Conservation (phyloP, 805 yeast genomes). For the Candida qinlingensis region DNA sequence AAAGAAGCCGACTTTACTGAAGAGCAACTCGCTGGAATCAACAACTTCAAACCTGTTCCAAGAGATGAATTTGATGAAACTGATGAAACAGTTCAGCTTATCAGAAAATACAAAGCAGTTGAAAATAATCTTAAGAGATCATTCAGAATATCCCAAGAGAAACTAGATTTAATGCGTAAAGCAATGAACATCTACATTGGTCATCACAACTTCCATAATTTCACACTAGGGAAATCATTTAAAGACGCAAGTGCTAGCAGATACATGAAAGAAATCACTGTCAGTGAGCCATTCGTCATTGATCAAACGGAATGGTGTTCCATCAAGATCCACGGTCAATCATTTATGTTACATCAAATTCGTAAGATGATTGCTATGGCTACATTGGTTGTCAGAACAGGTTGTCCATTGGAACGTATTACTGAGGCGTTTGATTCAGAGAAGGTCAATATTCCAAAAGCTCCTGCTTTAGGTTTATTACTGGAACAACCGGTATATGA, state of each 20-base stretch:
- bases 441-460: slow-evolving; percentile 89
- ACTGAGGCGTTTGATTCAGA: slow-evolving; percentile 67
- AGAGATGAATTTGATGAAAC: slow-evolving; percentile 35
- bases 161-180: slow-evolving; percentile 57
- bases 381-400: slow-evolving; percentile 75
- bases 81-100: slow-evolving; percentile 31
- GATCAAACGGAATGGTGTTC: slow-evolving; percentile 96
- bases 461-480: slow-evolving; percentile 90
- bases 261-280: slow-evolving; percentile 72
- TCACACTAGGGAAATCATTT: slow-evolving; percentile 74
- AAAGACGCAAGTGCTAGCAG: slow-evolving; percentile 83
- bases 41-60: slow-evolving; percentile 30
- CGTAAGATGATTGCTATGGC: slow-evolving; percentile 98
- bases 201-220: slow-evolving; percentile 88
- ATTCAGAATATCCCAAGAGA: slow-evolving; percentile 59
- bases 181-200: slow-evolving; percentile 76
- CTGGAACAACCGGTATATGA: slow-evolving; percentile 91
- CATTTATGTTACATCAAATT: slow-evolving; percentile 97
- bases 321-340: slow-evolving; percentile 94
- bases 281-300: slow-evolving; percentile 84
- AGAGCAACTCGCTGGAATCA: slow-evolving; percentile 24
- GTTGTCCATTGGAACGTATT: slow-evolving; percentile 75
- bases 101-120: slow-evolving; percentile 49
- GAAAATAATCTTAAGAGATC: slow-evolving; percentile 65
- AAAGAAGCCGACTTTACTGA: slow-evolving; percentile 26